A percentile compares a stretch with the other conserved stretches of the same genome.
Conservation (phyloP, 148 eudicot species). For the Rhododendron kiyosumense region DNA sequence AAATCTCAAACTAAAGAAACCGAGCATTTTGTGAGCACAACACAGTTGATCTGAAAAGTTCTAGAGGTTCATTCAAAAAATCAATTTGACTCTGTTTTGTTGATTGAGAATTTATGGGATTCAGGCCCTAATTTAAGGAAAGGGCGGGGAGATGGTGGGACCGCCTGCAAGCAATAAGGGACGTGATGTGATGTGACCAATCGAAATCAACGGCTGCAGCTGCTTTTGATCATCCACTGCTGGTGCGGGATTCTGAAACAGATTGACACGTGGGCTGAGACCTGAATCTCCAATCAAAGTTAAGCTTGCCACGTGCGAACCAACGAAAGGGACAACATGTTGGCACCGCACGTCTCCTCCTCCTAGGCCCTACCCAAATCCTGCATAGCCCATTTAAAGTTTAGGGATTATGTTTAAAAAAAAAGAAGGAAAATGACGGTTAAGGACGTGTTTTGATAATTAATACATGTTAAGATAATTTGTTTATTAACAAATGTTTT, state of each 20-base stretch:
- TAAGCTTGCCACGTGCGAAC: not conserved
- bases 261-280: not conserved
- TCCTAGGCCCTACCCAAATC: not conserved
- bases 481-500: too few relatives aligned
- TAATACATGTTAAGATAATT: too few relatives aligned
- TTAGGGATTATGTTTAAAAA: not conserved
- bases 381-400: not conserved
- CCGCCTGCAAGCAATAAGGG: not conserved
- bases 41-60: too few relatives aligned
- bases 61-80: not conserved
- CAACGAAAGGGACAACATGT: not conserved
- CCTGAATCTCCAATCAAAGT: not conserved
- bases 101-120: not conserved
- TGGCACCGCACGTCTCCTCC: not conserved
- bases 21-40: too few relatives aligned
- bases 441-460: too few relatives aligned
- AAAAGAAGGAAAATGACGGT: too few relatives aligned
- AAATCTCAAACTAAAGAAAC: too few relatives aligned
- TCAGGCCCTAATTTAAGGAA: not conserved
- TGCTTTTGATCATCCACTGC: not conserved
- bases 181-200: conserved; percentile 3
- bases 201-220: conserved; percentile 4
- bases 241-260: not conserved
- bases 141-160: not conserved
- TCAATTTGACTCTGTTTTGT: not conserved